Evolutionary conservation across 2,329 filamentous ascomycete genomes (phyloP), one percentile per base, ranked within the genome.

Genomic region (Thermothelomyces thermophilus): DNA sequence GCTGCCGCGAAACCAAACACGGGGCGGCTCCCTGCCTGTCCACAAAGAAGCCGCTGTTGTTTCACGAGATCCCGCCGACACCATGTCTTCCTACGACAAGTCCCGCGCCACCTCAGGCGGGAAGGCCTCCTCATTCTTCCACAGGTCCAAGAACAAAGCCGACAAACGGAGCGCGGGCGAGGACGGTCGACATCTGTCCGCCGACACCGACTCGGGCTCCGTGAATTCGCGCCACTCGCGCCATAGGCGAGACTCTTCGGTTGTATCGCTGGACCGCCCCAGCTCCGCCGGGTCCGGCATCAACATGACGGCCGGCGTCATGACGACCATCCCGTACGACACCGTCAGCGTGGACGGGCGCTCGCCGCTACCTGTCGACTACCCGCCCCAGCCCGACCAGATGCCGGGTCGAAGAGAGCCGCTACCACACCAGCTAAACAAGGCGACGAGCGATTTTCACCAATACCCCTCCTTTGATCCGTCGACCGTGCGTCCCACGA

Each of bases 281-380:
- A 71, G 75, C 56, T 80, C 82, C 41, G 75, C 82, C 60, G 84
- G 84, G 42, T 70, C 76, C 53, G 83, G 80, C 52, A 70, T 90
- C 54, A 85, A 86, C 63, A 83, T 83, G 72, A 84, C 82, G 64
- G 84, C 89, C 30, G 90, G 89, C 51, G 81, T 91, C 51, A 88
- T 95, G 63, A 89, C 89, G 30, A 85, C 87, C 24, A 90, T 96
- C 57, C 88, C 90, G 28, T 95, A 94, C 72, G 87, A 95, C 60
- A 82, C 73, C 61, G 74, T 84, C 26, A 66, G 76, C 44, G 66
- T 77, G 48, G 85, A 87, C 65, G 77, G 77, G 42, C 82, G 80
- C 63, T 84, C 83, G 20, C 85, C 88, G 5, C 77, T 88, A 51
- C 71, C 84, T 34, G 75, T 87, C 62, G 86, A 94, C 40, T 87